Conservation (phyloP, 208 protist species). For the Zelonia costaricensis region DNA sequence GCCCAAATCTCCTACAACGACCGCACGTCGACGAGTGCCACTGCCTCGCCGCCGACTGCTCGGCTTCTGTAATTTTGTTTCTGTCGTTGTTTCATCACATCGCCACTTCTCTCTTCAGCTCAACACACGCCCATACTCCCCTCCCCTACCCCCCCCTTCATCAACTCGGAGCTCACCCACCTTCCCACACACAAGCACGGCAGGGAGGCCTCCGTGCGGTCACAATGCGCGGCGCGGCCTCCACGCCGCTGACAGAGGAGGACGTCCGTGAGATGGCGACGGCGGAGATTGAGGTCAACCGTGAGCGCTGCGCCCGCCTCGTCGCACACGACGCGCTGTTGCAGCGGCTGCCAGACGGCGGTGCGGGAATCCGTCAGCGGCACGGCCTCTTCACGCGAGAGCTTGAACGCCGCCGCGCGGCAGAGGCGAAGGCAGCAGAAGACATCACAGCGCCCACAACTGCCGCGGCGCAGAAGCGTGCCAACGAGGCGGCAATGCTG, state of each 20-base stretch:
- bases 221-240: slow-evolving; percentile 5
- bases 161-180: too few species aligned
- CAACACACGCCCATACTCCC: too few species aligned
- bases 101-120: too few species aligned
- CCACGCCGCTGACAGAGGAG: slow-evolving; percentile 7
- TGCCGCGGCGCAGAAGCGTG: background rate
- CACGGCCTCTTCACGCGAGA: slow-evolving; percentile 43
- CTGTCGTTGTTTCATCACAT: too few species aligned
- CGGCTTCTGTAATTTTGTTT: too few species aligned
- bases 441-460: background rate
- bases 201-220: too few species aligned
- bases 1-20: too few species aligned
- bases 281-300: slow-evolving; percentile 39
- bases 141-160: background rate
- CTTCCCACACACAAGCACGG: too few species aligned
- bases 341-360: slow-evolving; percentile 55
- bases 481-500: slow-evolving; percentile 12
- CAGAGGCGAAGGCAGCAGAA: background rate
- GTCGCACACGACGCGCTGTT: slow-evolving; percentile 49
- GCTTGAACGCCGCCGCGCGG: slow-evolving; percentile 24
- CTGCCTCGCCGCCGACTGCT: too few species aligned
- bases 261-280: slow-evolving; percentile 35
- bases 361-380: slow-evolving; percentile 49
- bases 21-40: too few species aligned
- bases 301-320: slow-evolving; percentile 73